A percentile compares a stretch with the other conserved stretches of the same genome.
Conservation (phyloP, 371 early-diverging fungal species). For the Blakeslea trispora region DNA sequence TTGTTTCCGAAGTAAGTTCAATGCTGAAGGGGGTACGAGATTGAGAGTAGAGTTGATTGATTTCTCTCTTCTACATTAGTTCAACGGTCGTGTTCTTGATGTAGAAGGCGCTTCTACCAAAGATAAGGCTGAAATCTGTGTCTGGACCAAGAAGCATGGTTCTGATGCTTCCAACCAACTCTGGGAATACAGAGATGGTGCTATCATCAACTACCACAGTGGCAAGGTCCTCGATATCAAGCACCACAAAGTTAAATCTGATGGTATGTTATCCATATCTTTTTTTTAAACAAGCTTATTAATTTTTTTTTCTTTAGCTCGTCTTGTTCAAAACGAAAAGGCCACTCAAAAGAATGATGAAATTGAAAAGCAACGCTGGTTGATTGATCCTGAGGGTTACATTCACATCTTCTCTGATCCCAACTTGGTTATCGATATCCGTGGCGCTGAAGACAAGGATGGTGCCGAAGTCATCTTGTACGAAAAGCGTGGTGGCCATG, state of each 20-base stretch:
- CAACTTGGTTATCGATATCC: constrained; percentile 32
- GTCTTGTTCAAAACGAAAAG: constrained; percentile 27
- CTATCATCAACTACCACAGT: constrained; percentile 25
- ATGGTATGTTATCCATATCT: background rate
- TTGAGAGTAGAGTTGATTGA: background rate
- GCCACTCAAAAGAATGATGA: constrained; percentile 45
- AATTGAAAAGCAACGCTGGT: constrained; percentile 74
- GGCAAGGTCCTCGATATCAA: constrained; percentile 33
- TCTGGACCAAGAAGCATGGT: constrained; percentile 21
- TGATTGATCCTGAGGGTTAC: constrained; percentile 78
- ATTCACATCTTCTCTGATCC: constrained; percentile 25
- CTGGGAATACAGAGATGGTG: constrained; percentile 30
- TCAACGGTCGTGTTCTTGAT: constrained; percentile 32
- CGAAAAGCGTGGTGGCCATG: constrained; percentile 25
- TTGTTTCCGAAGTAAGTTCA: constrained; percentile 16
- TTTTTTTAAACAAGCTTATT: too few relatives aligned
- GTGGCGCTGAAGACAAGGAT: constrained; percentile 34
- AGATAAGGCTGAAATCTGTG: constrained; percentile 25
- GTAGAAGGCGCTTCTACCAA: constrained; percentile 30
- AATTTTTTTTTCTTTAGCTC: background rate
- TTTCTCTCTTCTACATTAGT: constrained; percentile 1
- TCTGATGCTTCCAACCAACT: constrained; percentile 28
- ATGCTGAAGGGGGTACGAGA: background rate
- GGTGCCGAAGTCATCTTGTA: constrained; percentile 36
- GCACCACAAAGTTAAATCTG: constrained; percentile 20